Evolutionary conservation across 495 filamentous ascomycete genomes (phyloP).

Genomic region (Xylaria scruposa): DNA sequence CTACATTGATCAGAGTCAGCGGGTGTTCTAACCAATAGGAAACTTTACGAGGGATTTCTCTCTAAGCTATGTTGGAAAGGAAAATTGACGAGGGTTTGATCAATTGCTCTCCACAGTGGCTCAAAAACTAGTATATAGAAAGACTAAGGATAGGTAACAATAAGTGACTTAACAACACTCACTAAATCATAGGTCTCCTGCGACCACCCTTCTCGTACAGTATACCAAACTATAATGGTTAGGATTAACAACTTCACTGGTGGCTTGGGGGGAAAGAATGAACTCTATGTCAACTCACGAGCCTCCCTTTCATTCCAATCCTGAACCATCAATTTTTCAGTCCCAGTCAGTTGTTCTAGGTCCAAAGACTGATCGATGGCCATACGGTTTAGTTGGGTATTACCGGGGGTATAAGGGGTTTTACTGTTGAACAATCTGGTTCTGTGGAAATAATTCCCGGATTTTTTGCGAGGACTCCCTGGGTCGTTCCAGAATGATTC

Average conservation of each 20-base stretch:
- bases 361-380: not conserved
- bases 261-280: not conserved
- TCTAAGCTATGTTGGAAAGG: not conserved
- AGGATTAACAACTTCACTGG: not conserved
- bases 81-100: not conserved
- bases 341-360: not conserved
- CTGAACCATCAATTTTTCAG: not conserved
- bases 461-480: not conserved
- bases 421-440: constrained; percentile 4
- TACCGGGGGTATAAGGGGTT: not conserved
- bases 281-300: not conserved
- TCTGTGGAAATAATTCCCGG: constrained; percentile 5
- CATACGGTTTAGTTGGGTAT: not conserved
- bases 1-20: not conserved
- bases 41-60: not conserved
- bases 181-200: not conserved
- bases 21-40: not conserved
- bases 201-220: not conserved
- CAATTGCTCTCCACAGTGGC: not conserved
- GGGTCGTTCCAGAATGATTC: constrained; percentile 11
- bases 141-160: not conserved
- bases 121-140: not conserved
- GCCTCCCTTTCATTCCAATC: constrained; percentile 5
- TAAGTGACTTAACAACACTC: not conserved
- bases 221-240: not conserved